Conservation (phyloP, 2,329 filamentous ascomycete genomes). For the Emmonsiellopsis sp. region DNA sequence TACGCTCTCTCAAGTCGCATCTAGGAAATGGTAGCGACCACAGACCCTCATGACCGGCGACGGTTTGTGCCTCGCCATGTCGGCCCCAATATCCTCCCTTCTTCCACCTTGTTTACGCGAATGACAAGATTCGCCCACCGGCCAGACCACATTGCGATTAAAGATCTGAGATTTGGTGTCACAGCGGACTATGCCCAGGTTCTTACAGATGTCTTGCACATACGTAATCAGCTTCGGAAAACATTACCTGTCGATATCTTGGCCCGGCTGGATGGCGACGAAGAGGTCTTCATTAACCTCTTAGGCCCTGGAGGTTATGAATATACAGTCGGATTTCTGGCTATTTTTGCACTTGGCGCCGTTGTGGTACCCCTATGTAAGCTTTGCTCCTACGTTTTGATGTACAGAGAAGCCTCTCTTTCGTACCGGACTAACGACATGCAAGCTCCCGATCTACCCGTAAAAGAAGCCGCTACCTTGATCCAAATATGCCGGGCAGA, state of each 20-base stretch:
- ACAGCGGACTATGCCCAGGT: not conserved
- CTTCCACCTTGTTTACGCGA: constrained; percentile 23
- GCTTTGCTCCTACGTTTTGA: not conserved
- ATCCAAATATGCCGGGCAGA: constrained; percentile 12
- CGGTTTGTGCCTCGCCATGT: constrained; percentile 20
- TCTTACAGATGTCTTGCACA: not conserved
- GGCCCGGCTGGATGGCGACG: constrained; percentile 14
- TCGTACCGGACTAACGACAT: no score
- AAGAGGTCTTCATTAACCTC: constrained; percentile 25
- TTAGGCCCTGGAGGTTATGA: constrained; percentile 28
- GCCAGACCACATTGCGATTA: not conserved
- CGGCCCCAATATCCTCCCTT: constrained; percentile 22
- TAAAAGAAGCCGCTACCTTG: constrained; percentile 25
- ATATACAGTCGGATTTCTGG: constrained; percentile 26
- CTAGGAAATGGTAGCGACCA: not conserved
- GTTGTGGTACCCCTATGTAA: constrained; percentile 26
- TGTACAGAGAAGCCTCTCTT: not conserved
- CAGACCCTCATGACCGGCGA: not conserved
- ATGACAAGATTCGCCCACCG: not conserved
- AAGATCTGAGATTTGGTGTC: not conserved
- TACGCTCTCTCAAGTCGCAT: not conserved
- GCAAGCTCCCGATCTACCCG: constrained; percentile 15
- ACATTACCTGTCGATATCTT: not conserved
- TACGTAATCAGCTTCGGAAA: not conserved
- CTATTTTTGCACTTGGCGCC: constrained; percentile 24